Conservation (phyloP, 768 basidiomycete genomes). For the Filobasidium wieringae region DNA sequence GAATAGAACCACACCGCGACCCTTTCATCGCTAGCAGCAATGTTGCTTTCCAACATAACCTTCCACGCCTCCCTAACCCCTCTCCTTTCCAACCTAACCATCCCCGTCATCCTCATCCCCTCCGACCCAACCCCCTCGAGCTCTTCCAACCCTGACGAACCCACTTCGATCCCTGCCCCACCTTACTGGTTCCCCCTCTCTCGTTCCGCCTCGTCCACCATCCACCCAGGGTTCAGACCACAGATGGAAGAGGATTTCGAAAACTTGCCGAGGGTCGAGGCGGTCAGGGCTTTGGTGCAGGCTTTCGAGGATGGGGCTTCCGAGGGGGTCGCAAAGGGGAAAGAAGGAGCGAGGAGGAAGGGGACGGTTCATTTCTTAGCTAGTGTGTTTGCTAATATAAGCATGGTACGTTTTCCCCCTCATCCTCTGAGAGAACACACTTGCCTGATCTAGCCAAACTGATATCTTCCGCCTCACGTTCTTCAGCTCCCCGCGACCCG, state of each 20-base stretch:
- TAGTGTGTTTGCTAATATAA: conserved; percentile 86
- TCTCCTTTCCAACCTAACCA: conserved; percentile 52
- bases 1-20: conserved; percentile 76
- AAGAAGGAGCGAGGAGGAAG: conserved; percentile 44
- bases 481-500: conserved; percentile 68
- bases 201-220: conserved; percentile 63
- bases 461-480: not conserved
- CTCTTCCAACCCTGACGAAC: conserved; percentile 39
- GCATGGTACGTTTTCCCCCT: conserved; percentile 48
- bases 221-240: conserved; percentile 54
- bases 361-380: conserved; percentile 81
- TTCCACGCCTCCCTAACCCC: conserved; percentile 58
- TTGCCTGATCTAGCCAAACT: not conserved
- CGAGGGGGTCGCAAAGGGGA: conserved; percentile 45
- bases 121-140: conserved; percentile 11
- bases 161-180: conserved; percentile 41
- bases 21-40: conserved; percentile 87
- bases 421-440: too few relatives aligned
- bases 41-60: conserved; percentile 91
- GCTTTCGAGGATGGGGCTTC: conserved; percentile 69
- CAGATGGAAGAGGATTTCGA: conserved; percentile 41
- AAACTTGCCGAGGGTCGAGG: conserved; percentile 43
- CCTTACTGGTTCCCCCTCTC: conserved; percentile 63
- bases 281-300: conserved; percentile 73
- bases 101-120: conserved; percentile 46